Conservation (phyloP, 768 basidiomycete species). For the Hericium coralloides region DNA sequence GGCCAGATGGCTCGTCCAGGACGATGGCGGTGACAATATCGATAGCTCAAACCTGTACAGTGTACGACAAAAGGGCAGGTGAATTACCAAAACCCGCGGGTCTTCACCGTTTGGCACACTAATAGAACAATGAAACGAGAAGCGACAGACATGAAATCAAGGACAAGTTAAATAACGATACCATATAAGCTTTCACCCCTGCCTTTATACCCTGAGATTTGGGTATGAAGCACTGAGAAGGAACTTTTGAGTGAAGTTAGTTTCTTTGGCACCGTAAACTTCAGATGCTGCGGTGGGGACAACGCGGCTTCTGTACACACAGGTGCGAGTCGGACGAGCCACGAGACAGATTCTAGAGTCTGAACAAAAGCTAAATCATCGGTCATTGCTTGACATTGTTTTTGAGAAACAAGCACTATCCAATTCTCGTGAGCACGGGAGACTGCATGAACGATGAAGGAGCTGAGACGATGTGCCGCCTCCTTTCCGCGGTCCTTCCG, state of each 20-base stretch:
- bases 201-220: background rate
- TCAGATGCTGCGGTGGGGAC: conserved; percentile 26
- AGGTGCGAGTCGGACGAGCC: background rate
- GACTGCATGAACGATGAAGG: background rate
- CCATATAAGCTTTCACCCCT: background rate
- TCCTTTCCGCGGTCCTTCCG: background rate
- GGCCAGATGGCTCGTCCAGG: too few species aligned
- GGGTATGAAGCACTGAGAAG: background rate
- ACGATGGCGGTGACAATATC: too few species aligned
- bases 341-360: background rate
- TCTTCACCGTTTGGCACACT: too few species aligned
- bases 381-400: background rate
- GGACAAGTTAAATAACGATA: too few species aligned
- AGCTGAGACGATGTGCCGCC: background rate
- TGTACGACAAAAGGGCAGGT: too few species aligned
- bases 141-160: too few species aligned
- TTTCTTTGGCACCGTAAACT: conserved; percentile 25
- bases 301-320: conserved; percentile 29
- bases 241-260: background rate
- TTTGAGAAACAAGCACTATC: conserved; percentile 1
- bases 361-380: background rate
- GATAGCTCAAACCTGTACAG: too few species aligned
- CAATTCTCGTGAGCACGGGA: background rate
- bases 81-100: too few species aligned
- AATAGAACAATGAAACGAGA: too few species aligned